Percentiles rank a stretch among this genome's conserved stretches.
These are phyloP conservation scores for Fusarium pseudograminearum DNA, from an alignment of 2,329 filamentous ascomycete species.

Conservation along the genomic window DNA sequence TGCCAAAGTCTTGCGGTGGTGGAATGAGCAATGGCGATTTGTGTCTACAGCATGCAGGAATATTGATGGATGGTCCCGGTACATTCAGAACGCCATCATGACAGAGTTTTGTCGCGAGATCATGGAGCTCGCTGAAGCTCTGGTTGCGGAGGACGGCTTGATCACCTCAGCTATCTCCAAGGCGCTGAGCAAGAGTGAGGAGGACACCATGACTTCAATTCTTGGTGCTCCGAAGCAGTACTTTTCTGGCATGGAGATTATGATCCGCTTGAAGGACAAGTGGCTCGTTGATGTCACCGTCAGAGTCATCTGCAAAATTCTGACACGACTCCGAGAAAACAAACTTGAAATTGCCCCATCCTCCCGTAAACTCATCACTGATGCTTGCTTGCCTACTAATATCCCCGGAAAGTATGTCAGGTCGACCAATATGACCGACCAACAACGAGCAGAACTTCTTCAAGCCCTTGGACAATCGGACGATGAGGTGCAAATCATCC, in stretches of 20 bases:
- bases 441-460: slow-evolving; percentile 86
- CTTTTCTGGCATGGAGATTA: slow-evolving; percentile 80
- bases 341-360: slow-evolving; percentile 75
- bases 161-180: slow-evolving; percentile 75
- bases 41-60: slow-evolving; percentile 84
- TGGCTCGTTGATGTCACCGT: slow-evolving; percentile 88
- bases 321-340: slow-evolving; percentile 83
- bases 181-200: slow-evolving; percentile 52
- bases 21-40: slow-evolving; percentile 85
- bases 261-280: slow-evolving; percentile 89
- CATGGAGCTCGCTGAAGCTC: slow-evolving; percentile 90
- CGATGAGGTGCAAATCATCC: slow-evolving; percentile 64
- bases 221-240: slow-evolving; percentile 56
- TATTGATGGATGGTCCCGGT: slow-evolving; percentile 85
- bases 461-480: slow-evolving; percentile 71
- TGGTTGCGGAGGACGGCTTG: slow-evolving; percentile 87
- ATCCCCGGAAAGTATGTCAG: slow-evolving; percentile 66
- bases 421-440: slow-evolving; percentile 82
- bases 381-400: slow-evolving; percentile 71
- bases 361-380: slow-evolving; percentile 71
- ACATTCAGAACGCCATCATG: slow-evolving; percentile 81
- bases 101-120: slow-evolving; percentile 93
- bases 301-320: slow-evolving; percentile 83
- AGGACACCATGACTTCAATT: slow-evolving; percentile 56
- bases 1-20: slow-evolving; percentile 78